These are phyloP conservation scores for Aspergillaceae sp. DNA, from an alignment of 2,329 filamentous ascomycete genomes.

Conservation along the genomic window DNA sequence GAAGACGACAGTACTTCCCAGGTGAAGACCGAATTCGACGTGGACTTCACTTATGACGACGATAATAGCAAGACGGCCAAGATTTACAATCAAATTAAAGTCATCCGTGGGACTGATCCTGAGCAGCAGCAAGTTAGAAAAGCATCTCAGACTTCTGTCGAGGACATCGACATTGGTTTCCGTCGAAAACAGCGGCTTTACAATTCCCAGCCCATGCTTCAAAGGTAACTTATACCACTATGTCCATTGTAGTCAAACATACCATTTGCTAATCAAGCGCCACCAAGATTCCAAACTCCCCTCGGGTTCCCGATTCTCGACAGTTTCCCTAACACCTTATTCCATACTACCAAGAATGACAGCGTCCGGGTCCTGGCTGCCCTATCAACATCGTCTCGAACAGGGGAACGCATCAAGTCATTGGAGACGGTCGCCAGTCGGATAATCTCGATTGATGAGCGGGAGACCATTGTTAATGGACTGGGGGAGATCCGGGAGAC, in stretches of 20 bases:
- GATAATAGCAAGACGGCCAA: constrained; percentile 16
- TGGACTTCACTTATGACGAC: constrained; percentile 32
- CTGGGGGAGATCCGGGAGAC: constrained; percentile 76
- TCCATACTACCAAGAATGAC: constrained; percentile 40
- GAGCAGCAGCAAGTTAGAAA: constrained; percentile 2
- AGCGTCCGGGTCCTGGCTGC: constrained; percentile 45
- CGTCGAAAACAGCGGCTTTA: constrained; percentile 23
- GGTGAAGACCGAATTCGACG: constrained; percentile 24
- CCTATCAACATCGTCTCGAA: constrained; percentile 65
- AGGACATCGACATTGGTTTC: constrained; percentile 17
- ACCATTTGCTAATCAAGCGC: not conserved
- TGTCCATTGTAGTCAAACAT: not conserved
- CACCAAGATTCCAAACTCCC: constrained; percentile 25
- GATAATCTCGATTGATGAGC: constrained; percentile 62
- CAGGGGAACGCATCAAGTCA: constrained; percentile 59
- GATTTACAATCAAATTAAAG: constrained; percentile 30
- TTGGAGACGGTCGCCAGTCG: constrained; percentile 58
- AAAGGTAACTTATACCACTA: constrained; percentile 18
- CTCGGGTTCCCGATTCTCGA: constrained; percentile 69
- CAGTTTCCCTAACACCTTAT: constrained; percentile 71
- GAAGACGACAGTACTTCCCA: constrained; percentile 9
- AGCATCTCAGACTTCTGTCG: constrained; percentile 1
- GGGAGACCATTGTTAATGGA: constrained; percentile 73
- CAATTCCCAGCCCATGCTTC: constrained; percentile 26
- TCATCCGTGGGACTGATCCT: constrained; percentile 20